These are phyloP conservation scores for Ceratobasidium sp. DNA, from an alignment of 1,284 basidiomycete genomes.

Conservation along the genomic window DNA sequence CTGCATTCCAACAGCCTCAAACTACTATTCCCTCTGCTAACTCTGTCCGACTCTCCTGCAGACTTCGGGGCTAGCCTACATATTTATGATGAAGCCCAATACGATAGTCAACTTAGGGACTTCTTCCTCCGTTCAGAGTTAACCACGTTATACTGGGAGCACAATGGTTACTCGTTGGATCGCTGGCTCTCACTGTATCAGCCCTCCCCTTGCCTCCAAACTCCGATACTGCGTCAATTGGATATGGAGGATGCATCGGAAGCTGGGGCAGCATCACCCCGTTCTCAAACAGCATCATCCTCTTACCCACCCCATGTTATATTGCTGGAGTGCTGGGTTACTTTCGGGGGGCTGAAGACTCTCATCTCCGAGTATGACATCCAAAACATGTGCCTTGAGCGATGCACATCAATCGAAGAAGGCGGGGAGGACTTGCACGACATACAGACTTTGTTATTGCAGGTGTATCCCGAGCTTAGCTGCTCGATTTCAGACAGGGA, in stretches of 20 bases:
- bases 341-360: not conserved
- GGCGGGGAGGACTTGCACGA: too few species aligned
- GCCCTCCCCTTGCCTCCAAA: not conserved
- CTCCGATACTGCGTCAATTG: not conserved
- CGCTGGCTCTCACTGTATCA: not conserved
- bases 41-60: not conserved
- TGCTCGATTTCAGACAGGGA: too few species aligned
- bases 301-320: not conserved
- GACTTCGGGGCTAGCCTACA: not conserved
- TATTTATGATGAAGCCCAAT: not conserved
- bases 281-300: not conserved
- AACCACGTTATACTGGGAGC: not conserved
- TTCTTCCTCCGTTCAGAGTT: not conserved
- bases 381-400: not conserved
- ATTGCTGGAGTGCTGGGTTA: not conserved
- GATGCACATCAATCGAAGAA: not conserved
- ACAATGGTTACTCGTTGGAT: not conserved
- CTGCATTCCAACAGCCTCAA: not conserved
- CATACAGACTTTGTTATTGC: too few species aligned
- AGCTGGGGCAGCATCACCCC: not conserved
- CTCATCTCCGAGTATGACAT: not conserved
- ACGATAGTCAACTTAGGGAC: not conserved
- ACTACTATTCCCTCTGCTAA: not conserved
- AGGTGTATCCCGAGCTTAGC: too few species aligned
- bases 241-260: too few species aligned